Evolutionary conservation across 805 yeast genomes (phyloP).

Genomic region (Lachancea lanzarotensis): DNA sequence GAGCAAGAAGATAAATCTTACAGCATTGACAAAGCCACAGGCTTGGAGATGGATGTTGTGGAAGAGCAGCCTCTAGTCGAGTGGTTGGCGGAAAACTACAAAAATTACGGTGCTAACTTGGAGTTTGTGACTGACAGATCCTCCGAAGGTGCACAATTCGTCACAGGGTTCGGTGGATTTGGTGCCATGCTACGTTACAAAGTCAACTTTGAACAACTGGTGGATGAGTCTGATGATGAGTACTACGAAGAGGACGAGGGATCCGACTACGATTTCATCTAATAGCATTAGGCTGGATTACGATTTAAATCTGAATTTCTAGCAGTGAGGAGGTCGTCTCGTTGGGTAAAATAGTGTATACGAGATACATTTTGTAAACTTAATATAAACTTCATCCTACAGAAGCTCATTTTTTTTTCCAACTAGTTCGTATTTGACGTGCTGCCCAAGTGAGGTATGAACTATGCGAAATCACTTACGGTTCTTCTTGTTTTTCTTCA

Average conservation of each 20-base stretch:
- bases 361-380: conserved; percentile 5
- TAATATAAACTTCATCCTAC: not conserved
- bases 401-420: not conserved
- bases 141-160: conserved; percentile 98
- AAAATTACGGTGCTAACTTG: conserved; percentile 86
- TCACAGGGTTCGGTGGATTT: conserved; percentile 96
- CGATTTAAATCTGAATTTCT: not conserved
- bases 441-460: not conserved
- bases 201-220: conserved; percentile 93
- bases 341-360: conserved; percentile 1
- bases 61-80: conserved; percentile 83
- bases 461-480: not conserved
- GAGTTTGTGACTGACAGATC: conserved; percentile 97
- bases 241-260: conserved; percentile 59
- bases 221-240: conserved; percentile 83
- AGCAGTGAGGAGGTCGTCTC: not conserved
- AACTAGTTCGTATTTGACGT: no score
- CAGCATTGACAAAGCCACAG: conserved; percentile 75
- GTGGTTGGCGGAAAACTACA: conserved; percentile 97
- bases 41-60: conserved; percentile 84
- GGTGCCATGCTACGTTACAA: conserved; percentile 96
- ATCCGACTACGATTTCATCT: conserved; percentile 35
- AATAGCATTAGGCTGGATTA: conserved; percentile 10
- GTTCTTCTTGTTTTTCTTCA: conserved; percentile 31
- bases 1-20: conserved; percentile 67